phyloP scores from a whole-genome alignment of 345 rosid species.

The Salix exigua region DNA sequence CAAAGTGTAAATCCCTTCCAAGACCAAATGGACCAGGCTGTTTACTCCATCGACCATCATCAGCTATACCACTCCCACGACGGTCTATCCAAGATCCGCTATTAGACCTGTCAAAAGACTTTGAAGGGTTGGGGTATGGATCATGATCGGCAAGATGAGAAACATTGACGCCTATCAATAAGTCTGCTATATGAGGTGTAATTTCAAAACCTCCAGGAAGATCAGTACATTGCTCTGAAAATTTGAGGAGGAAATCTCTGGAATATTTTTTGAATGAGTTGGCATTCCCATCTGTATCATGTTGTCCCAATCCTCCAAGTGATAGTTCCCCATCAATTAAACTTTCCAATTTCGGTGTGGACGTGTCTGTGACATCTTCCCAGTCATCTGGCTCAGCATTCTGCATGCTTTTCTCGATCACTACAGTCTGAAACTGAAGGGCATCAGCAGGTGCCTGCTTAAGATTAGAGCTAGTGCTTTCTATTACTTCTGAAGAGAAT shows the following conservation, averaged over 20 bases:
- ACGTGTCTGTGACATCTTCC: conserved; percentile 93
- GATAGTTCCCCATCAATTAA: conserved; percentile 26
- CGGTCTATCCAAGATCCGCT: conserved; percentile 65
- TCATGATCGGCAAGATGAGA: conserved; percentile 54
- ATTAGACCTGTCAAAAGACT: conserved; percentile 55
- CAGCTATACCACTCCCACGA: conserved; percentile 53
- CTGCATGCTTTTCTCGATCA: conserved; percentile 31
- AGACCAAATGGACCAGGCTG: conserved; percentile 38
- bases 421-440: conserved; percentile 22
- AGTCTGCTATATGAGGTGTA: conserved; percentile 45
- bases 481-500: conserved; percentile 27
- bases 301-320: conserved; percentile 27
- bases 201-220: conserved; percentile 65
- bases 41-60: conserved; percentile 73
- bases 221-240: conserved; percentile 56
- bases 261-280: conserved; percentile 71
- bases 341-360: conserved; percentile 71
- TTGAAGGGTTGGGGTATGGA: conserved; percentile 55
- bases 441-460: conserved; percentile 36
- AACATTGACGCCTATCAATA: conserved; percentile 29
- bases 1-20: conserved; percentile 55
- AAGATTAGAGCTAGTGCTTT: conserved; percentile 27
- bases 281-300: conserved; percentile 36
- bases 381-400: conserved; percentile 82
- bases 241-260: conserved; percentile 85